These are phyloP conservation scores for Linum tenue DNA, from an alignment of 345 rosid species.

Conservation along the genomic window DNA sequence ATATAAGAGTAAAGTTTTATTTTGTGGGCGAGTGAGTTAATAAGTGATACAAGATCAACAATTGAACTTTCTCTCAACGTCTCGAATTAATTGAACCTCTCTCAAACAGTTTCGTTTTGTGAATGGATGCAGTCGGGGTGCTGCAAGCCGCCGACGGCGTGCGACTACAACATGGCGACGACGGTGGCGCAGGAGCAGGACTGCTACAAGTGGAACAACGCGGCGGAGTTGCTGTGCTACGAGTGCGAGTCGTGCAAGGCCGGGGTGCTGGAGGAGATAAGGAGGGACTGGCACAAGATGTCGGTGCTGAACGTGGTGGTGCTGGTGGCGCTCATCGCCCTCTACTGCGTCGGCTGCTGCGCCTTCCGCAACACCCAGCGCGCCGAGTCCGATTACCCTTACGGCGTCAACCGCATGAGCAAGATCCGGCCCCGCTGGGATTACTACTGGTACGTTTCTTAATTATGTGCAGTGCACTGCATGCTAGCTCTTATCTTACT, in stretches of 20 bases:
- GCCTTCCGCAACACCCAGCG: conserved; percentile 66
- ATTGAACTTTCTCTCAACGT: too few species aligned
- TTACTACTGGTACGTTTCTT: conserved; percentile 49
- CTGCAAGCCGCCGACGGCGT: conserved; percentile 90
- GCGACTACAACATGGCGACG: conserved; percentile 51
- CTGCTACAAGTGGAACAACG: conserved; percentile 78
- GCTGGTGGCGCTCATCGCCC: conserved; percentile 54
- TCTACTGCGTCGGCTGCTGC: conserved; percentile 72
- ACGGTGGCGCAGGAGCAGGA: conserved; percentile 58
- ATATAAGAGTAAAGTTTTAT: too few species aligned
- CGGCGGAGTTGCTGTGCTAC: conserved; percentile 46
- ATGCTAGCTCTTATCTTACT: background rate
- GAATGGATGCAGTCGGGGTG: conserved; percentile 60
- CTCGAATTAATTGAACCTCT: too few species aligned
- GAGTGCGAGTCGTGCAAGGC: conserved; percentile 97
- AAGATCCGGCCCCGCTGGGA: conserved; percentile 73
- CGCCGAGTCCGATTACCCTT: conserved; percentile 51
- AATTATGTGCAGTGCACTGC: background rate
- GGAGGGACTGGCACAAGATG: conserved; percentile 80
- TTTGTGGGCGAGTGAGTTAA: too few species aligned
- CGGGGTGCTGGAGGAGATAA: conserved; percentile 68
- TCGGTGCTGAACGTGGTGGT: conserved; percentile 60
- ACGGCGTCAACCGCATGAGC: conserved; percentile 55
- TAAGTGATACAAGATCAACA: too few species aligned
- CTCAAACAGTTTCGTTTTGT: too few species aligned